Evolutionary conservation across 2,329 filamentous ascomycete species (phyloP).

Genomic region (Penicillium palitans): DNA sequence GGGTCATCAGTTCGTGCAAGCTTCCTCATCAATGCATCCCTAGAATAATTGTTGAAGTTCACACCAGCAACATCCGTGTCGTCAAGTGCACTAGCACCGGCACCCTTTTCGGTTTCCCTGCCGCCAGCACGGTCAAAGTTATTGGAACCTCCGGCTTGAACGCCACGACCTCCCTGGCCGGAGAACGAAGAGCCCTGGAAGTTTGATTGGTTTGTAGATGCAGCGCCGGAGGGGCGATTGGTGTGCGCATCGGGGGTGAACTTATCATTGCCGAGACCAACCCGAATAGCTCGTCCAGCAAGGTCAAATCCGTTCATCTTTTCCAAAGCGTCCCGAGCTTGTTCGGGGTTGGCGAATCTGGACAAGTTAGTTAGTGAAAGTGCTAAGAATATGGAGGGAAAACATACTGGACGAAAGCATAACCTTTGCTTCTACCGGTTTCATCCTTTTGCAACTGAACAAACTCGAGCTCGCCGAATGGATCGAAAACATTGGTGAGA

Average conservation of each 20-base stretch:
- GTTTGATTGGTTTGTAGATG: conserved; percentile 59
- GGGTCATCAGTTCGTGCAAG: conserved; percentile 92
- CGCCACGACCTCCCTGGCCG: conserved; percentile 81
- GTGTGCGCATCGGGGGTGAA: conserved; percentile 97
- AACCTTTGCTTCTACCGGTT: conserved; percentile 82
- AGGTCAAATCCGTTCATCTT: conserved; percentile 99
- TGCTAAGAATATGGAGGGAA: background rate
- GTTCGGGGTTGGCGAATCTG: conserved; percentile 84
- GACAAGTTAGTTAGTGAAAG: conserved; percentile 37
- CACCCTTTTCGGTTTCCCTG: conserved; percentile 82
- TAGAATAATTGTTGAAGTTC: conserved; percentile 99
- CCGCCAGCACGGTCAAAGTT: conserved; percentile 88
- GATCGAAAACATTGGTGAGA: conserved; percentile 93
- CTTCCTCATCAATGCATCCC: conserved; percentile 97
- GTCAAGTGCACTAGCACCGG: conserved; percentile 90
- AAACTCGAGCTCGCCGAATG: conserved; percentile 96
- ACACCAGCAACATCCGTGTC: conserved; percentile 97
- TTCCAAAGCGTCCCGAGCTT: conserved; percentile 91
- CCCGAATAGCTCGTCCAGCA: conserved; percentile 93
- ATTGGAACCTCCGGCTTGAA: conserved; percentile 70
- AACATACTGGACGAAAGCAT: conserved; percentile 97
- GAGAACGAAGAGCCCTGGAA: conserved; percentile 92
- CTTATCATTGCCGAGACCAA: conserved; percentile 99
- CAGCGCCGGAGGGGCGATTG: conserved; percentile 83
- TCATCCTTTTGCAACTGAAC: conserved; percentile 98